Base-by-base conservation (phyloP, 805 yeast genomes). In the Millerago galiae region DNA sequence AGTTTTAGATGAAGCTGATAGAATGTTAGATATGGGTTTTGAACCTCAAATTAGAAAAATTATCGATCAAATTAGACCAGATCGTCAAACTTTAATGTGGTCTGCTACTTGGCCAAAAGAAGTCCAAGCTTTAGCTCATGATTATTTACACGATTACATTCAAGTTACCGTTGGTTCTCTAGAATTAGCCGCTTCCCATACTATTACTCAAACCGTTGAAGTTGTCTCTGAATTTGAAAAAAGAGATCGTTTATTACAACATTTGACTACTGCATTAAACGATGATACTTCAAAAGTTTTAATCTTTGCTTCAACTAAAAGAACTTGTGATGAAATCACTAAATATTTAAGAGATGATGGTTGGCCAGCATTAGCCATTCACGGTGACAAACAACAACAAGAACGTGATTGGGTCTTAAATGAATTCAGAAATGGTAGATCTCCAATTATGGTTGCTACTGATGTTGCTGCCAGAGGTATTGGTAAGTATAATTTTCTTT, bases 391-490 rank as follows among this genome's bases (percentile, higher is more conserved):
- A 68, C 88, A 83, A 60, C 99, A 93, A 74, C 77, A 81, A 64
- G 98, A 93, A 71, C 90, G 99, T 77, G 98, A 93, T 72, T 93
- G 98, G 98, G 98, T 91, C 56, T 73, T 93, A 67, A 75, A 72
- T 55, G 96, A 91, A 70, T 93, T 93, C 75, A 86, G 84, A 77
- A 62, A 78, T 47, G 98, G 98, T 58, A 85, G 81, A 67, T 81
- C 95, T 43, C 96, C 96, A 52, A 83, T 93, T 60, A 89, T 93
- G 97, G 96, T 90, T 63, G 99, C 99, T 49, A 93, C 99, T 52
- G 99, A 93, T 68, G 99, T 93, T 66, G 99, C 99, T 50, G 96
- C 99, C 54, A 86, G 99, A 78, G 99, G 99, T 81, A 89, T 93
- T 73, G 97, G 96, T 88, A 87, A 70, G 96, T 86, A 66, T 62